Evolutionary conservation across 345 rosid genomes (phyloP).

Genomic region (Linum usitatissimum): DNA sequence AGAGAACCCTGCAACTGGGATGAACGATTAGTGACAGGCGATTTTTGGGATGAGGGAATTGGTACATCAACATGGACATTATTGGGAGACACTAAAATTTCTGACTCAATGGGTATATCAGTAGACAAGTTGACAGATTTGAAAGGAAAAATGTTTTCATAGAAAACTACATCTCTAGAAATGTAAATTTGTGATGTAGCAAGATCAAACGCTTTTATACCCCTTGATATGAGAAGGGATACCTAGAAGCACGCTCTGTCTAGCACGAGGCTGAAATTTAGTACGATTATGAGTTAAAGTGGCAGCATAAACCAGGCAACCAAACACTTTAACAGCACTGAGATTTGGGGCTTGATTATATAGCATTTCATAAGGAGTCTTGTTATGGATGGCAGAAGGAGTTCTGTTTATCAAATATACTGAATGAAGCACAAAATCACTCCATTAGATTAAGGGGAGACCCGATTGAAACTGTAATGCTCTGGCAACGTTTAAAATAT

Average conservation of each 20-base stretch:
- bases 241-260: not conserved
- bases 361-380: not conserved
- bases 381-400: not conserved
- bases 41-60: too few species aligned
- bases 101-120: too few species aligned
- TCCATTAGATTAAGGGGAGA: not conserved
- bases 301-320: not conserved
- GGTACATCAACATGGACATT: too few species aligned
- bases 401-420: not conserved
- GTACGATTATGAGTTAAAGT: not conserved
- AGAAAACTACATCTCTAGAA: constrained; percentile 1
- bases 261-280: not conserved
- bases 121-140: not conserved
- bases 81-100: too few species aligned
- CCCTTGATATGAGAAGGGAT: not conserved
- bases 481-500: not conserved
- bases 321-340: not conserved
- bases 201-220: not conserved
- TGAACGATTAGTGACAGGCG: too few species aligned
- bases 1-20: too few species aligned
- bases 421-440: not conserved
- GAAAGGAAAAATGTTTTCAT: not conserved
- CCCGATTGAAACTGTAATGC: not conserved
- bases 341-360: not conserved
- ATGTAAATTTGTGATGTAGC: not conserved